These are phyloP conservation scores for Ampelomyces quisqualis DNA, from an alignment of 2,329 filamentous ascomycete genomes.

Conservation along the genomic window DNA sequence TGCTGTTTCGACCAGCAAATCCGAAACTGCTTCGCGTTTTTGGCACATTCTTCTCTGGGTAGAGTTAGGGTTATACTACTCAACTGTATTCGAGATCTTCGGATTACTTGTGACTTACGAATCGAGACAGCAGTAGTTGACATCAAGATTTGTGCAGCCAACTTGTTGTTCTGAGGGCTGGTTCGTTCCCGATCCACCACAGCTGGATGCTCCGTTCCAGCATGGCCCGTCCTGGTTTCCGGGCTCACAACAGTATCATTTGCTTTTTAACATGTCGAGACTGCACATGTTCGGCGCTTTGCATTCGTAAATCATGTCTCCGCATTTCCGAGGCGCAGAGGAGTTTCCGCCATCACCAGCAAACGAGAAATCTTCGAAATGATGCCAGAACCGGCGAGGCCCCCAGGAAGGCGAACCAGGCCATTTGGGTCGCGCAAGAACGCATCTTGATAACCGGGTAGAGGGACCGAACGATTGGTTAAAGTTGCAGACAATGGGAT, in stretches of 20 bases:
- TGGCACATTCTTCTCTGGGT: slow-evolving; percentile 9
- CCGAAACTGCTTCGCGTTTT: slow-evolving; percentile 22
- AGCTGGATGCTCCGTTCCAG: slow-evolving; percentile 11
- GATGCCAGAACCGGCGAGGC: slow-evolving; percentile 2
- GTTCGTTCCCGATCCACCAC: slow-evolving; percentile 5
- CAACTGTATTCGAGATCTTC: not conserved
- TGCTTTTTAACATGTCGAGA: slow-evolving; percentile 5
- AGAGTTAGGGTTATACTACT: slow-evolving; percentile 3
- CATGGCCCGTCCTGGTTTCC: slow-evolving; percentile 16
- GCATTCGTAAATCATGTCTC: slow-evolving; percentile 11
- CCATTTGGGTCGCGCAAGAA: not conserved
- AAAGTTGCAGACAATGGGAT: not conserved
- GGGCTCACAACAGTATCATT: slow-evolving; percentile 24
- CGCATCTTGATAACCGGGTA: not conserved
- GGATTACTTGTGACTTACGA: too few species aligned
- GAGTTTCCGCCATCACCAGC: slow-evolving; percentile 1
- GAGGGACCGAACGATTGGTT: not conserved
- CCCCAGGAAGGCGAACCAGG: slow-evolving; percentile 1
- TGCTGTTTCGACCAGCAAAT: slow-evolving; percentile 25
- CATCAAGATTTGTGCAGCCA: not conserved
- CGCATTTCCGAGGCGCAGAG: not conserved
- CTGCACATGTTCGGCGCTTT: slow-evolving; percentile 15
- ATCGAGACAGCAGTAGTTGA: slow-evolving; percentile 5
- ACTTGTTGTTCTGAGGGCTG: slow-evolving; percentile 1
- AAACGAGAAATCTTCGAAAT: slow-evolving; percentile 2